Percentiles rank a stretch among this genome's conserved stretches.
Conservation (phyloP, 1,139 yeast species). For the Candida sp. region DNA sequence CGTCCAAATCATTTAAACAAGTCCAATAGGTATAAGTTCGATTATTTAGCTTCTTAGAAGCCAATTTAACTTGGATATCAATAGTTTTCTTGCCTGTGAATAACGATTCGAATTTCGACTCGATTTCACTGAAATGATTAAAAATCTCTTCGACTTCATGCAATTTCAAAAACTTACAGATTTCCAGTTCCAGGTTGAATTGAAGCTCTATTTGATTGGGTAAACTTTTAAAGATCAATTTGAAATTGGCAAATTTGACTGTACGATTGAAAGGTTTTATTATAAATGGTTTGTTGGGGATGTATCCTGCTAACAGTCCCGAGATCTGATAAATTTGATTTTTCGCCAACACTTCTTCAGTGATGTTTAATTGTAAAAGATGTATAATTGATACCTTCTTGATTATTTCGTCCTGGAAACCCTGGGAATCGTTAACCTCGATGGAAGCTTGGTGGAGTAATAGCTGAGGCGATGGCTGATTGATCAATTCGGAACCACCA, state of each 20-base stretch:
- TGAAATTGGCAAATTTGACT: constrained; percentile 23
- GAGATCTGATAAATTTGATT: constrained; percentile 15
- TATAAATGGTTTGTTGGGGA: constrained; percentile 19
- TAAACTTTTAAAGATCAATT: constrained; percentile 14
- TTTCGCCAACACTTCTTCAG: constrained; percentile 10
- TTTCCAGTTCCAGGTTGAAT: constrained; percentile 21
- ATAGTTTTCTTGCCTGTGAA: constrained; percentile 1
- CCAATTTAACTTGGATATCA: background rate
- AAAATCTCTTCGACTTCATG: constrained; percentile 26
- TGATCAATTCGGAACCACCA: background rate
- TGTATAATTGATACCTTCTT: constrained; percentile 9
- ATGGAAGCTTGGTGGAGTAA: background rate
- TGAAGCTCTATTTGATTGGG: constrained; percentile 15
- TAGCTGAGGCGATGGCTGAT: background rate
- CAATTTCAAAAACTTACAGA: constrained; percentile 24
- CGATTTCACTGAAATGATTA: constrained; percentile 4
- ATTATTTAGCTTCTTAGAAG: background rate
- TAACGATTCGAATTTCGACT: constrained; percentile 5
- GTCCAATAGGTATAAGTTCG: constrained; percentile 10
- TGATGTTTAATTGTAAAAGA: constrained; percentile 9
- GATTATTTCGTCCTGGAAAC: constrained; percentile 9
- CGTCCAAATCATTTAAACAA: constrained; percentile 6
- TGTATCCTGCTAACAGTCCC: constrained; percentile 14
- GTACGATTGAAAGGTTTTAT: constrained; percentile 30
- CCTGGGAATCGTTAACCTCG: background rate